Conservation (phyloP, 192 early-diverging fungal species). For the Pilaira anomala region DNA sequence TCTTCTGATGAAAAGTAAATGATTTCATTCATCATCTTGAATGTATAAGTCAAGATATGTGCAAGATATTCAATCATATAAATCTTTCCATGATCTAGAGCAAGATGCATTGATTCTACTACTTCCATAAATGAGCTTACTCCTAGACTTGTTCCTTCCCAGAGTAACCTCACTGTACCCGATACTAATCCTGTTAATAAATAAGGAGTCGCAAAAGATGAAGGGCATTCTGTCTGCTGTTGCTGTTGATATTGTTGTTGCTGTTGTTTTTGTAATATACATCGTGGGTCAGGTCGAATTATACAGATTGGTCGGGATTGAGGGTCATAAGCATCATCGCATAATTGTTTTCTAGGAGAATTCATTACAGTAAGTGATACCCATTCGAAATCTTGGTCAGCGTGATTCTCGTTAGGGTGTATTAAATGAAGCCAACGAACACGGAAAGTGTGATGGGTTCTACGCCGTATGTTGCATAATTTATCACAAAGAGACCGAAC, state of each 20-base stretch:
- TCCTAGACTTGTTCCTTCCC: background rate
- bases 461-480: background rate
- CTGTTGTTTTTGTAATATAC: background rate
- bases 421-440: slow-evolving; percentile 4
- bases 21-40: slow-evolving; percentile 5
- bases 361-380: slow-evolving; percentile 16
- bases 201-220: background rate
- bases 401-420: background rate
- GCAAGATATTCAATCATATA: slow-evolving; percentile 12
- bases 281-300: background rate
- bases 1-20: background rate
- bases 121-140: background rate
- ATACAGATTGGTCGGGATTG: slow-evolving; percentile 20
- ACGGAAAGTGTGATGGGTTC: slow-evolving; percentile 8
- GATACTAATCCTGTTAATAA: background rate
- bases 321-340: background rate
- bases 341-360: slow-evolving; percentile 4
- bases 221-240: background rate
- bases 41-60: background rate
- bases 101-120: background rate
- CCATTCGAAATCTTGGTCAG: slow-evolving; percentile 3
- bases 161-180: background rate
- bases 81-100: slow-evolving; percentile 8
- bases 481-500: slow-evolving; percentile 12
- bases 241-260: background rate